These are phyloP conservation scores for Verruconis gallopava DNA, from an alignment of 2,329 filamentous ascomycete species.

Conservation along the genomic window DNA sequence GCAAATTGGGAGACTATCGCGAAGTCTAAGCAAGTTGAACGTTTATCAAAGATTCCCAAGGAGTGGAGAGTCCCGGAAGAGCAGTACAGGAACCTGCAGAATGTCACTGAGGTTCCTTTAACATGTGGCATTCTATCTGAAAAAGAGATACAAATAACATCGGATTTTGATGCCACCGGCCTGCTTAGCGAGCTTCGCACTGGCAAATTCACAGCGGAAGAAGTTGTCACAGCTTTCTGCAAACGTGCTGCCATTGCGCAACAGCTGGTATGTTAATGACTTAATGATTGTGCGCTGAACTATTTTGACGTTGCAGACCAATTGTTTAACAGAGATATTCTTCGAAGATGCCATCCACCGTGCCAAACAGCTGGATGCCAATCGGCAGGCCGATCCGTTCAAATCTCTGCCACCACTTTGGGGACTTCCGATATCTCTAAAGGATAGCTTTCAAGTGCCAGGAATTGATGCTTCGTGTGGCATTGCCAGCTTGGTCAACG, in stretches of 20 bases:
- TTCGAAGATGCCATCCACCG: constrained; percentile 27
- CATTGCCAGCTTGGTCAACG: constrained; percentile 34
- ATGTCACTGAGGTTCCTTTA: background rate
- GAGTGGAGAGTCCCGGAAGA: constrained; percentile 20
- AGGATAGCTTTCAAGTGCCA: constrained; percentile 45
- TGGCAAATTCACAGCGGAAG: constrained; percentile 16
- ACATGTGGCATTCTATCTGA: constrained; percentile 17
- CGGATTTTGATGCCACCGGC: constrained; percentile 22
- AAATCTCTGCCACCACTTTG: constrained; percentile 35
- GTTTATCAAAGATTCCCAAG: constrained; percentile 19
- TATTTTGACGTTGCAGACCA: constrained; percentile 10
- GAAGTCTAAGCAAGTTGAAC: constrained; percentile 18
- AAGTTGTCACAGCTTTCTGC: constrained; percentile 41
- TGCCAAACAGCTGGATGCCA: constrained; percentile 26
- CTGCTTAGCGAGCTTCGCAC: constrained; percentile 18
- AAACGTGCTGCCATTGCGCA: constrained; percentile 43
- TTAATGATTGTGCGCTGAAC: too few relatives aligned
- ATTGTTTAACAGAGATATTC: constrained; percentile 31
- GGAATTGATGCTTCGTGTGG: constrained; percentile 46
- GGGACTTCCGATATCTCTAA: constrained; percentile 42
- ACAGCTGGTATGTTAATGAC: constrained; percentile 35
- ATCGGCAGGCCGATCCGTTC: constrained; percentile 24
- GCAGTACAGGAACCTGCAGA: constrained; percentile 12
- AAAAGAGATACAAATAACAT: constrained; percentile 22
- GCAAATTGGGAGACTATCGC: constrained; percentile 21